Base-by-base conservation (phyloP, 169 alveolate genomes). In the Plasmodium cynomolgi region DNA sequence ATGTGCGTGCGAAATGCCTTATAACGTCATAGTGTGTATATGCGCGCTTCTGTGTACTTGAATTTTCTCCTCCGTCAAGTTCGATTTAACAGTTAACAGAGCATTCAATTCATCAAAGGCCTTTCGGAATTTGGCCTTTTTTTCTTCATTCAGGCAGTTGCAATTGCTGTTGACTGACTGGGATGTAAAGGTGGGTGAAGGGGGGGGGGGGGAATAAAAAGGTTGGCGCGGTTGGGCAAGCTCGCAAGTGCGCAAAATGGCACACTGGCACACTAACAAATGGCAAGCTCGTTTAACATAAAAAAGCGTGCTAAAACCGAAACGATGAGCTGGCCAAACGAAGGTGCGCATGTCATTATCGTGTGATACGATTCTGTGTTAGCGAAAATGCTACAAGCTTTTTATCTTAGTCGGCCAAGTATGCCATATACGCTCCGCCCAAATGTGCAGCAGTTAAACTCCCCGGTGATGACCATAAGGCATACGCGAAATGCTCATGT, bases 21-120 rank as follows among this genome's bases (percentile, higher is more conserved):
- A 29, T 84, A n/a, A 56, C 26, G 62, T 17, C 37, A 41, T 23
- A 26, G 31, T 74, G 54, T 13, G 62, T 50, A 50, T 50, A 50
- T 50, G 62, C 23, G 23, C 62, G 1, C 17, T 50, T 50, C 23
- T 88, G 26, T 44, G 31, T 88, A 88, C 94, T 88, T 88, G 81
- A 37, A 58, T 79, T 88, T 81, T 88, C 74, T 88, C 94, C 71
- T 88, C 85, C 56, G 31, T 80, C 37, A 88, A 88, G 50, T 80
- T 44, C 73, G 90, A 58, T 44, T 88, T 88, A 77, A 58, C 82
- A 7, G n/a, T 62, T 62, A 88, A 54, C 74, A 88, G 54, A 88
- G 39, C 83, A 79, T 77, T 80, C 58, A 88, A 88, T 29, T 88
- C 94, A n/a, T 88, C 58, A 80, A 88, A 62, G 80, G 72, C 74